These are phyloP conservation scores for Euphorbia peplus DNA, from an alignment of 345 rosid genomes.

Conservation along the genomic window DNA sequence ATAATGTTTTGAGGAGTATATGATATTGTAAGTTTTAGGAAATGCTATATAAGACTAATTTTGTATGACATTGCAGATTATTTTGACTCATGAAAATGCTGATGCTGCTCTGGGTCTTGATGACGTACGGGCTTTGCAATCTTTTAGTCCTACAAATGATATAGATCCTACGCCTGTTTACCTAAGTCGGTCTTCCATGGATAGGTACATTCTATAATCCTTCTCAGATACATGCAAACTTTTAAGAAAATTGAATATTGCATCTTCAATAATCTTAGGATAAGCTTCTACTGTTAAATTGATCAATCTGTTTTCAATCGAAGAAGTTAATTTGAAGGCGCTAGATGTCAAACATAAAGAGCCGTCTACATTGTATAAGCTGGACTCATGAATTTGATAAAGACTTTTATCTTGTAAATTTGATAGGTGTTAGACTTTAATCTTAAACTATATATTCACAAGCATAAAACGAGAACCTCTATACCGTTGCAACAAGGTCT, in stretches of 20 bases:
- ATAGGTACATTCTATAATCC: slow-evolving; percentile 49
- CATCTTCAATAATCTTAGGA: too few species aligned
- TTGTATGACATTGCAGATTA: slow-evolving; percentile 56
- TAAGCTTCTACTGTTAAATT: background rate
- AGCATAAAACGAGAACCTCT: too few species aligned
- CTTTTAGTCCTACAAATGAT: slow-evolving; percentile 72
- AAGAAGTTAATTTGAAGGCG: background rate
- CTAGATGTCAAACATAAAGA: background rate
- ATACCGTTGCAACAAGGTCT: too few species aligned
- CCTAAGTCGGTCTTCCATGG: slow-evolving; percentile 67
- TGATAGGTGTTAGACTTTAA: background rate
- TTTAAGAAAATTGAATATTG: too few species aligned
- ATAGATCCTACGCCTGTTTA: slow-evolving; percentile 77
- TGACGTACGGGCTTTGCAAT: slow-evolving; percentile 82
- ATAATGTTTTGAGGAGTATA: too few species aligned
- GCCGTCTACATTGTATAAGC: background rate
- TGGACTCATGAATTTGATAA: background rate
- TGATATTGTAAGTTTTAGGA: too few species aligned
- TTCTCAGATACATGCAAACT: too few species aligned
- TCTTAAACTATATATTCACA: background rate
- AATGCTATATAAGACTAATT: slow-evolving; percentile 17
- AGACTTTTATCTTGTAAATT: background rate
- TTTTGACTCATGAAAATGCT: slow-evolving; percentile 98
- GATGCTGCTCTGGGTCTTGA: slow-evolving; percentile 98
- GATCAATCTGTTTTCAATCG: background rate